Percentiles rank a stretch among this genome's conserved stretches.
Evolutionary conservation across 192 early-diverging fungal species (phyloP).

Genomic region (Coemansia sp.): DNA sequence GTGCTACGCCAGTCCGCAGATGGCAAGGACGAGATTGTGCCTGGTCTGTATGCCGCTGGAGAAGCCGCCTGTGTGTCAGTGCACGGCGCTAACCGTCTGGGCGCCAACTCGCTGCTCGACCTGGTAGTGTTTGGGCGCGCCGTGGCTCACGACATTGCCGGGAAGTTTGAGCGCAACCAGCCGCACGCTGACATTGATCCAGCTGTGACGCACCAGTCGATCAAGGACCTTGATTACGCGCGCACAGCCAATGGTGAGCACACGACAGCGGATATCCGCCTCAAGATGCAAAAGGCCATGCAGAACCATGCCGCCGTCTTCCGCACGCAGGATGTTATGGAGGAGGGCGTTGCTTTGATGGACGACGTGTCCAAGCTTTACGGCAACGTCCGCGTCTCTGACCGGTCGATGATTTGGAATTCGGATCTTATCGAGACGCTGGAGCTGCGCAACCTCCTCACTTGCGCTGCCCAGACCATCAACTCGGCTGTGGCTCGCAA

Average conservation of each 20-base stretch:
- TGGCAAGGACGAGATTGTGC: slow-evolving; percentile 88
- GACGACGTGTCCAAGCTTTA: slow-evolving; percentile 75
- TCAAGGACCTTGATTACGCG: slow-evolving; percentile 93
- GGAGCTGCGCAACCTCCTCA: slow-evolving; percentile 96
- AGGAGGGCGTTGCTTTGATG: slow-evolving; percentile 87
- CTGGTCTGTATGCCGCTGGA: slow-evolving; percentile 96
- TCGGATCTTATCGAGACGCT: slow-evolving; percentile 94
- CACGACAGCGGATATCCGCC: slow-evolving; percentile 79
- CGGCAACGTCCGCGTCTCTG: slow-evolving; percentile 79
- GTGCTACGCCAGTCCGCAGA: slow-evolving; percentile 72
- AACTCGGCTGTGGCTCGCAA: slow-evolving; percentile 85
- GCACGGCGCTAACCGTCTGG: slow-evolving; percentile 97
- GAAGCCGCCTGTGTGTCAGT: slow-evolving; percentile 97
- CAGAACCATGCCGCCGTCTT: slow-evolving; percentile 97
- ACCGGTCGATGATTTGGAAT: slow-evolving; percentile 97
- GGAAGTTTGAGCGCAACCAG: slow-evolving; percentile 82
- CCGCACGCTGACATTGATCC: slow-evolving; percentile 77
- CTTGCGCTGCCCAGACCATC: slow-evolving; percentile 90
- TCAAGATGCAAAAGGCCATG: slow-evolving; percentile 98
- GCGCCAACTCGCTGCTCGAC: slow-evolving; percentile 96
- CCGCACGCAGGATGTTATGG: slow-evolving; percentile 81
- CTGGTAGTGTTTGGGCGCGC: slow-evolving; percentile 99
- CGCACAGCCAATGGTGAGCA: slow-evolving; percentile 77
- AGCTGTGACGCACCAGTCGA: slow-evolving; percentile 81
- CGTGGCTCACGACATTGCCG: slow-evolving; percentile 87